phyloP scores from a whole-genome alignment of 495 filamentous ascomycete genomes.

The Hypomontagnella monticulosa region DNA sequence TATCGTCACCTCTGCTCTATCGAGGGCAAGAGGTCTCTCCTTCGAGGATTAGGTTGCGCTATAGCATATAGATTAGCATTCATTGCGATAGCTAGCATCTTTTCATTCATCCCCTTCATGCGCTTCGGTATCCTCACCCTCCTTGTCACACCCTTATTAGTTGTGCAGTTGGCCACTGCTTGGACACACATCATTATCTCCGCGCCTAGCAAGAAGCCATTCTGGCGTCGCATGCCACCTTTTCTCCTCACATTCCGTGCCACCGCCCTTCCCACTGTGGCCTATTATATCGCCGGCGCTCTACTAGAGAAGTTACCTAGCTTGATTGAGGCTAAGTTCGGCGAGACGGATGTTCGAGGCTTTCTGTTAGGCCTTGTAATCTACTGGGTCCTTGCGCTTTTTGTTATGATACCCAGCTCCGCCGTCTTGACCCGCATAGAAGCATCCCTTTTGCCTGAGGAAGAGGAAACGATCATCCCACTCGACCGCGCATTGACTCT shows the following conservation, averaged over 20 bases:
- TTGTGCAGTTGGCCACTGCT: constrained; percentile 4
- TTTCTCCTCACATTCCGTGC: constrained; percentile 21
- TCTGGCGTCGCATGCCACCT: constrained; percentile 23
- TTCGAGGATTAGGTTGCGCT: constrained; percentile 18
- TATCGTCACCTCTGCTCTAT: constrained; percentile 42
- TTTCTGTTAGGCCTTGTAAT: not conserved
- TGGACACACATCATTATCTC: constrained; percentile 35
- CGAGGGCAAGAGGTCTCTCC: constrained; percentile 13
- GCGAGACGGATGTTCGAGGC: not conserved
- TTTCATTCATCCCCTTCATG: constrained; percentile 10
- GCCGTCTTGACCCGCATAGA: constrained; percentile 34
- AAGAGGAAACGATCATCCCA: constrained; percentile 29
- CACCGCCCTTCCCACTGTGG: constrained; percentile 5
- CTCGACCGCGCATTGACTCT: constrained; percentile 33
- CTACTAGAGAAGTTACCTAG: not conserved
- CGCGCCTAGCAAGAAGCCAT: constrained; percentile 6
- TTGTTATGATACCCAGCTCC: constrained; percentile 21
- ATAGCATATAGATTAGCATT: not conserved
- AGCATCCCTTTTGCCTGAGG: constrained; percentile 42
- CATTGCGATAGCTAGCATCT: not conserved
- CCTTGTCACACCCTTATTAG: constrained; percentile 10
- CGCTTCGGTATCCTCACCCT: not conserved
- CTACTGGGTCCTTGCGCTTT: not conserved
- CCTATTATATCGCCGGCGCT: not conserved
- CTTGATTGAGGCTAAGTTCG: not conserved